phyloP scores from a whole-genome alignment of 2,329 filamentous ascomycete species.

The Pseudopithomyces maydicus region DNA sequence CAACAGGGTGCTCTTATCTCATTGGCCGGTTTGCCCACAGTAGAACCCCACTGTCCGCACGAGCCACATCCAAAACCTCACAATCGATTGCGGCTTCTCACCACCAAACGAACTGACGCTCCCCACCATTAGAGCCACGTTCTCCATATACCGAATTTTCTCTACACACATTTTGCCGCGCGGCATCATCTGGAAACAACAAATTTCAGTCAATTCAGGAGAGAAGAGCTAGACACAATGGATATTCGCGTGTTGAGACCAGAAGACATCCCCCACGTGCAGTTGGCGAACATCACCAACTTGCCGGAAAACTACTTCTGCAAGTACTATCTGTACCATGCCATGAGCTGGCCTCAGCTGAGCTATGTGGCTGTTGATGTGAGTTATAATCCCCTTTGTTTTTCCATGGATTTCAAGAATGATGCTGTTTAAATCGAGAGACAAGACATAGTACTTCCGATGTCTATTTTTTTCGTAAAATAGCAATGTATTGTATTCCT shows the following conservation, averaged over 20 bases:
- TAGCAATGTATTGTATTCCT: not conserved
- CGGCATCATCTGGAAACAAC: not conserved
- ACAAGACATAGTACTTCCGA: too few relatives aligned
- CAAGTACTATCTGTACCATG: slow-evolving; percentile 99
- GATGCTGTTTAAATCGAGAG: too few relatives aligned
- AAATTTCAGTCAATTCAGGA: not conserved
- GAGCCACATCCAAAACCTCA: slow-evolving; percentile 2
- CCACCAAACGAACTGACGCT: not conserved
- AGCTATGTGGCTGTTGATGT: slow-evolving; percentile 93
- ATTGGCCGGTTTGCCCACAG: not conserved
- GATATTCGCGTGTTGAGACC: slow-evolving; percentile 87
- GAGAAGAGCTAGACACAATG: slow-evolving; percentile 58
- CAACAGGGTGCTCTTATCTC: not conserved
- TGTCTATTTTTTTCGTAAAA: too few relatives aligned
- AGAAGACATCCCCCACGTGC: slow-evolving; percentile 86
- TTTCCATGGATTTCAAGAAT: not conserved
- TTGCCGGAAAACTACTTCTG: slow-evolving; percentile 99
- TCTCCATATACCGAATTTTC: not conserved
- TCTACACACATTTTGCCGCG: not conserved
- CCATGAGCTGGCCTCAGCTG: slow-evolving; percentile 95
- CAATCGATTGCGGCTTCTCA: not conserved
- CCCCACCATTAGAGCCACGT: not conserved
- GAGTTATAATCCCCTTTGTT: slow-evolving; percentile 25
- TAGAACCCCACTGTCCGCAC: slow-evolving; percentile 1
- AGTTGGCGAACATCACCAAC: slow-evolving; percentile 98